Conservation (phyloP, 2,329 filamentous ascomycete genomes). For the Orbilia javanica region DNA sequence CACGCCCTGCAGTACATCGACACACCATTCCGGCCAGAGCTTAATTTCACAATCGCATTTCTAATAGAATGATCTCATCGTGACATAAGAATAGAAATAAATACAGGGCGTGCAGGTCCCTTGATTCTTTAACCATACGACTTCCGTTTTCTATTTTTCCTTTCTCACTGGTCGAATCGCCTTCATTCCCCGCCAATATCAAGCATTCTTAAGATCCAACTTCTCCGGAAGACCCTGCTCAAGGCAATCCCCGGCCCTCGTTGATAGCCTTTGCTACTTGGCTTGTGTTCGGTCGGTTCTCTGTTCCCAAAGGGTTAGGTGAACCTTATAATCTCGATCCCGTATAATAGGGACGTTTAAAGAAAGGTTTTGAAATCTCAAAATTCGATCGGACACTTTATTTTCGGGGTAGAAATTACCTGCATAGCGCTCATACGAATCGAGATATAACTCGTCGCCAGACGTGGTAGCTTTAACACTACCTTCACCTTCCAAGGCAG, state of each 20-base stretch:
- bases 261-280: conserved; percentile 73
- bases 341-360: neutral
- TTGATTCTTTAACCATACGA: conserved; percentile 3
- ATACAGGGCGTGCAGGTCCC: conserved; percentile 15
- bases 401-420: conserved; percentile 65
- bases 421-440: conserved; percentile 75
- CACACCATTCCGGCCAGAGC: neutral
- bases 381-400: conserved; percentile 14
- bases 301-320: conserved; percentile 62
- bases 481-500: conserved; percentile 65
- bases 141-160: conserved; percentile 4
- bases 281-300: conserved; percentile 73
- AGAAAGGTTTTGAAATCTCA: neutral
- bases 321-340: neutral
- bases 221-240: conserved; percentile 57
- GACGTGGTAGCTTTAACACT: conserved; percentile 65
- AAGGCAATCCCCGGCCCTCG: conserved; percentile 70
- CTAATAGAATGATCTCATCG: conserved; percentile 31
- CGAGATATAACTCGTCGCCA: conserved; percentile 72
- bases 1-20: conserved; percentile 6
- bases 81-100: conserved; percentile 56
- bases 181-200: conserved; percentile 20
- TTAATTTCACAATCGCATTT: conserved; percentile 23
- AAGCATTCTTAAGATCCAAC: conserved; percentile 4
- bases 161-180: neutral